Evolutionary conservation across 2,329 filamentous ascomycete genomes (phyloP), one percentile per base, ranked within the genome.

Genomic region (Fusarium tjaetaba): DNA sequence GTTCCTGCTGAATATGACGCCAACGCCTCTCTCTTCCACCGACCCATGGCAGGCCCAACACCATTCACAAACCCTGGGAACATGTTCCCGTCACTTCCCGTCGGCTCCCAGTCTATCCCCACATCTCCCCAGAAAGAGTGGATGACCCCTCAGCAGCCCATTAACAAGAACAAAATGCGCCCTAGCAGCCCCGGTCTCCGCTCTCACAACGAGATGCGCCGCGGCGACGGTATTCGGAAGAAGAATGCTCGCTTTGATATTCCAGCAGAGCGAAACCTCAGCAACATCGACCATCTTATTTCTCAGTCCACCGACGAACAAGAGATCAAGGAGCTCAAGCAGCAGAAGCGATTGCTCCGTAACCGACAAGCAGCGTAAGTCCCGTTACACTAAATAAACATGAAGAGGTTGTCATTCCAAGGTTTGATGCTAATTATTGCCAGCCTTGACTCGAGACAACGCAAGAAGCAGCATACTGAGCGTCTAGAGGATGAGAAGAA

Each of bases 201-300:
- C 80, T 93, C 89, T 77, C 93, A 93, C 85, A 94, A 95, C 70
- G 92, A 95, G 63, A 86, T 94, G 82, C 88, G 90, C 71, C 89
- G 94, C 76, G 91, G 94, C 64, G 95, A 97, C 77, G 94, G 96
- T 70, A 97, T 98, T 83, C 91, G 96, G 79, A 99, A 99, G 91
- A 98, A 98, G 92, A 99, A 98, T 80, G 95, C 95, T 74, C 93
- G 96, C 76, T 98, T 98, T 83, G 96, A 98, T 80, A 99, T 99
- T 76, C 96, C 96, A 15, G 91, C 94, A 49, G 96, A 98, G 85
- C 91, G 95, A 71, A 98, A 95, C 79, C 89, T 99, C 77, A 92
- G 90, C 86, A 98, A 97, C 85, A 98, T 99, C 84, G 96, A 99
- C 82, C 89, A 94, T 70, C 88, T 98, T 80, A 98, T 99, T 83